Evolutionary conservation across 495 filamentous ascomycete genomes (phyloP), one percentile per base, ranked within the genome.

Genomic region (Pyrenula aspistea): DNA sequence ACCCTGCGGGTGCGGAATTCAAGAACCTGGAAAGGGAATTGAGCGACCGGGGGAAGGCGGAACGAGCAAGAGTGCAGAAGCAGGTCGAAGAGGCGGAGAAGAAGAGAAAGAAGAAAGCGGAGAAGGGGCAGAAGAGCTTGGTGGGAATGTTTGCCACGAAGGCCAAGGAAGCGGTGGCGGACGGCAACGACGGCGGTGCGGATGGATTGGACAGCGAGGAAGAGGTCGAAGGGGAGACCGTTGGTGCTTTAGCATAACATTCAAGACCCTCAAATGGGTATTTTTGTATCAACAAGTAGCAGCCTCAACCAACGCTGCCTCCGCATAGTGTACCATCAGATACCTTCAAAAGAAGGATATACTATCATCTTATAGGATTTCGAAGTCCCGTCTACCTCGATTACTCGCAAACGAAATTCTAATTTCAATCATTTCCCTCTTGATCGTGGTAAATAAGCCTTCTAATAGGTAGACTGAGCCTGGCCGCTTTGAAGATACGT

Each of bases 1-100:
- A 93, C 67, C 68, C 76, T 2, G 84, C 90, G 11, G 75, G 80
- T 23, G 75, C 79, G 24, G 81, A 86, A 61, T 96, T 96, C 64
- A 66, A 69, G 56, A 67, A 68, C 2, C 67, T 87, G 42, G 88
- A 91, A 59, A 61, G 70, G 50, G 70, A 79, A 10, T 68, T 95
- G 51, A 71, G 83, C n/a, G 81, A 81, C 54, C 69, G 83, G 62
- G 93, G 93, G 11, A 69, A 66, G 3, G 73, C 72, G 19, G 88
- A 92, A 68, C 75, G 94, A 48, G 73, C 77, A 60, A 91, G 85
- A 70, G 77, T 88, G 53, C 80, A 85, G 67, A 85, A 85, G 25
- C 84, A 88, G 70, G 86, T 87, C 51, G 81, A 91, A 51, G 79
- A 74, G 59, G 80, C 82, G 36, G 77, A 80, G 52, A 72, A 72